phyloP scores from a whole-genome alignment of 2,329 filamentous ascomycete species.

The Pezicula rhizophila region DNA sequence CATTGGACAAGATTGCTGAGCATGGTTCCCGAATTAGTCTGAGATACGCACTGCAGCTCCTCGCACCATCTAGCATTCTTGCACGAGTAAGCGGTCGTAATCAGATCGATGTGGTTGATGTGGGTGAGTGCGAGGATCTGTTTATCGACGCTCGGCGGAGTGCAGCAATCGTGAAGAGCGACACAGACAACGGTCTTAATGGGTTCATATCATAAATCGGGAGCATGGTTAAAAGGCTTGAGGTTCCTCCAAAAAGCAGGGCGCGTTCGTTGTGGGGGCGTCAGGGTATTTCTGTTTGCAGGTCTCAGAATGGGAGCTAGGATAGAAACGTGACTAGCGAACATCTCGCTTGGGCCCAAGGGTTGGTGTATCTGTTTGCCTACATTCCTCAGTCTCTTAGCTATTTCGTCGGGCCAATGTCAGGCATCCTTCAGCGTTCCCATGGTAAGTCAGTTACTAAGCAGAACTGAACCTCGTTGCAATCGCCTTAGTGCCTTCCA shows the following conservation, averaged over 20 bases:
- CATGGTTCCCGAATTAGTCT: conserved; percentile 86
- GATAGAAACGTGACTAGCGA: conserved; percentile 1
- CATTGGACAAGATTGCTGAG: conserved; percentile 79
- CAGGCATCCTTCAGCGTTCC: conserved; percentile 1
- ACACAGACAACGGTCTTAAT: conserved; percentile 55
- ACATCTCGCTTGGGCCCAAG: not conserved
- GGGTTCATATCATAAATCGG: not conserved
- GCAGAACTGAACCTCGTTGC: not conserved
- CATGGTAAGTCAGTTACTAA: conserved; percentile 3
- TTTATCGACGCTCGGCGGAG: conserved; percentile 80
- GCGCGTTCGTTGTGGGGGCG: conserved; percentile 1
- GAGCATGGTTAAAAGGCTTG: not conserved
- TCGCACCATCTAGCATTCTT: conserved; percentile 65
- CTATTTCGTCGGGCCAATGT: not conserved
- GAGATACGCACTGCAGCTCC: conserved; percentile 85
- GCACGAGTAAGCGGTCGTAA: conserved; percentile 75
- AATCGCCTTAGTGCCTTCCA: not conserved
- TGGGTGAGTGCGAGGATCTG: conserved; percentile 75
- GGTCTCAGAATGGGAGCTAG: conserved; percentile 1
- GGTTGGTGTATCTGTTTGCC: conserved; percentile 1
- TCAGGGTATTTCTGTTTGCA: conserved; percentile 1
- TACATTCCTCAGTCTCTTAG: conserved; percentile 1
- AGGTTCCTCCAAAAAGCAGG: not conserved
- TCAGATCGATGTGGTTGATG: conserved; percentile 71
- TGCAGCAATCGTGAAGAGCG: conserved; percentile 59